Conservation (phyloP, 2,329 filamentous ascomycete species). For the Xylaria sp. region DNA sequence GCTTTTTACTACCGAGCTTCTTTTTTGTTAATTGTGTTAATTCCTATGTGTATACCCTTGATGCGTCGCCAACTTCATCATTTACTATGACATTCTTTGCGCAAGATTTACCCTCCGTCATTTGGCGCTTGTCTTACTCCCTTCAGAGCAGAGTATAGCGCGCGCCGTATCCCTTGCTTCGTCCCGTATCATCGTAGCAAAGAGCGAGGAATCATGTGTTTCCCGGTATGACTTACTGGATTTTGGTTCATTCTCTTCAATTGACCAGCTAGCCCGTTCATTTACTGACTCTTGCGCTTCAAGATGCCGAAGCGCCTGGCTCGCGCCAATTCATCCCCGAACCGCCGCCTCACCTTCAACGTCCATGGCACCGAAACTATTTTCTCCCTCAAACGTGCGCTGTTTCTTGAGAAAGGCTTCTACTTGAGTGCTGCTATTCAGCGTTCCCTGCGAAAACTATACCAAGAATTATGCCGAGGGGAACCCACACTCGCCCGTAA, state of each 20-base stretch:
- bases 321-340: constrained; percentile 38
- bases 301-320: constrained; percentile 41
- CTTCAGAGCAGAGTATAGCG: constrained; percentile 24
- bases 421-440: constrained; percentile 61
- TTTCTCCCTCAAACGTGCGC: constrained; percentile 47
- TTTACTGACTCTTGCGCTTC: constrained; percentile 31
- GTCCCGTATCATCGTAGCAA: constrained; percentile 5
- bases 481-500: constrained; percentile 50
- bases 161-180: constrained; percentile 12
- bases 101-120: constrained; percentile 19
- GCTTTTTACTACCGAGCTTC: background rate
- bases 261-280: background rate
- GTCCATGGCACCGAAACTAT: constrained; percentile 46
- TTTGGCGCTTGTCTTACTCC: constrained; percentile 18
- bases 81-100: constrained; percentile 29
- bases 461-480: constrained; percentile 55
- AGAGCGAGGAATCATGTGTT: constrained; percentile 36
- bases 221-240: constrained; percentile 33
- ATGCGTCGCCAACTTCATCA: constrained; percentile 5
- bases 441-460: constrained; percentile 60
- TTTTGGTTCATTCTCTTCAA: background rate
- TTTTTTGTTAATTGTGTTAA: background rate
- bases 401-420: constrained; percentile 48
- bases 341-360: constrained; percentile 46
- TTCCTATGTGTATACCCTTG: constrained; percentile 3